Percentiles rank a stretch among this genome's conserved stretches.
Conservation (phyloP, 768 basidiomycete species). For the Phaffia australis region DNA sequence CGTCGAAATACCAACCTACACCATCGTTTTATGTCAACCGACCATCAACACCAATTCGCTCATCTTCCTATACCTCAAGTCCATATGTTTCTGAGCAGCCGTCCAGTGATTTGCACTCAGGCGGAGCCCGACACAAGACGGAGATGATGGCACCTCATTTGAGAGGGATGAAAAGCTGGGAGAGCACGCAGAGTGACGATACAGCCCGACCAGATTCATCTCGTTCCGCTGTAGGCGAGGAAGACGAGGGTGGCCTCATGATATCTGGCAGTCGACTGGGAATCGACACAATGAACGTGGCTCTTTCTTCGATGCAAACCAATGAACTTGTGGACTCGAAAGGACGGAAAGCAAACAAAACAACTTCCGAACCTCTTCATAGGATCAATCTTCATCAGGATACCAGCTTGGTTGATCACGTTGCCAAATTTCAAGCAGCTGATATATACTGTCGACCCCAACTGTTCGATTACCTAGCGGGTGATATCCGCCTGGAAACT, state of each 20-base stretch:
- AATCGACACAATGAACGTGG: too few species aligned
- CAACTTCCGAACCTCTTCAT: too few species aligned
- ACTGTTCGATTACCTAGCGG: constrained; percentile 38
- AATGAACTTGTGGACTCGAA: too few species aligned
- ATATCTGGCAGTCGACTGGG: too few species aligned
- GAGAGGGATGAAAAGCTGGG: too few species aligned
- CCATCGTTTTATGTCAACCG: neutral
- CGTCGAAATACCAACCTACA: neutral
- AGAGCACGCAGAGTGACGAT: too few species aligned
- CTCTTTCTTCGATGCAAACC: too few species aligned
- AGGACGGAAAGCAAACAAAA: too few species aligned
- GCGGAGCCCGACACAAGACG: neutral
- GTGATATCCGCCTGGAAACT: constrained; percentile 35
- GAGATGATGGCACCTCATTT: too few species aligned
- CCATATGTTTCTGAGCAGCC: neutral
- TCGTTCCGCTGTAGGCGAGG: neutral
- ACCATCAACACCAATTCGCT: neutral
- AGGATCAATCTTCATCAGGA: neutral
- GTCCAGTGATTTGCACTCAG: neutral
- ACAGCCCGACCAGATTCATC: neutral
- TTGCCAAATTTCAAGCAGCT: constrained; percentile 51
- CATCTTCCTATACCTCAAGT: neutral
- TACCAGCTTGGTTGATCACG: constrained; percentile 31
- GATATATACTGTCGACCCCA: constrained; percentile 59
- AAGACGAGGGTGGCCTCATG: neutral